phyloP scores from a whole-genome alignment of 495 filamentous ascomycete species.

The Pyrenula aspistea region DNA sequence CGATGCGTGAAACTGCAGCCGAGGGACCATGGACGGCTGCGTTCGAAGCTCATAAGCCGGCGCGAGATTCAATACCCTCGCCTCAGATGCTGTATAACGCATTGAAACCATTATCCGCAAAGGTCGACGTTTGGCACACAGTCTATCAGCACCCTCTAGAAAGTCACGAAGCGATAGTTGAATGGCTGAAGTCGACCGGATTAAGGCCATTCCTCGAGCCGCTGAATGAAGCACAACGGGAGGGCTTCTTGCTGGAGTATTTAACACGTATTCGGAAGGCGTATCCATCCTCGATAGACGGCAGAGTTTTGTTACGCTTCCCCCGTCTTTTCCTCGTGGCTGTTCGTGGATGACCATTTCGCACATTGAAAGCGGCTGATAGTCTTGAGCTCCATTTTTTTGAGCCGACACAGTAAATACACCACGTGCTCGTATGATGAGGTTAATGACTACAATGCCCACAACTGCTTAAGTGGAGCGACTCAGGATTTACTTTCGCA shows the following conservation, averaged over 20 bases:
- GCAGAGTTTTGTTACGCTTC: conserved; percentile 32
- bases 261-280: conserved; percentile 18
- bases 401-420: too few relatives aligned
- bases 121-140: conserved; percentile 38
- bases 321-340: conserved; percentile 37
- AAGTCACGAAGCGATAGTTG: conserved; percentile 32
- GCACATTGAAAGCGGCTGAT: too few relatives aligned
- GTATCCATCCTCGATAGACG: conserved; percentile 27
- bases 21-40: conserved; percentile 21
- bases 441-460: too few relatives aligned
- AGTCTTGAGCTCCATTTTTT: too few relatives aligned
- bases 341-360: conserved; percentile 9
- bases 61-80: conserved; percentile 33
- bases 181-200: conserved; percentile 46
- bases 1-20: conserved; percentile 33
- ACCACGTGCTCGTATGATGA: too few relatives aligned
- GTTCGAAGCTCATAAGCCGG: conserved; percentile 16
- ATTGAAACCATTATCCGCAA: conserved; percentile 25
- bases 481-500: conserved; percentile 7
- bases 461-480: too few relatives aligned
- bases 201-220: conserved; percentile 36
- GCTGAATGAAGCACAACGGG: conserved; percentile 18
- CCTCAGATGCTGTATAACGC: conserved; percentile 30
- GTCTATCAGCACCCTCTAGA: conserved; percentile 37
- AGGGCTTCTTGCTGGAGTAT: conserved; percentile 28